phyloP scores from a whole-genome alignment of 108 stramenopile species.

The Cyclotella distinguenda region DNA sequence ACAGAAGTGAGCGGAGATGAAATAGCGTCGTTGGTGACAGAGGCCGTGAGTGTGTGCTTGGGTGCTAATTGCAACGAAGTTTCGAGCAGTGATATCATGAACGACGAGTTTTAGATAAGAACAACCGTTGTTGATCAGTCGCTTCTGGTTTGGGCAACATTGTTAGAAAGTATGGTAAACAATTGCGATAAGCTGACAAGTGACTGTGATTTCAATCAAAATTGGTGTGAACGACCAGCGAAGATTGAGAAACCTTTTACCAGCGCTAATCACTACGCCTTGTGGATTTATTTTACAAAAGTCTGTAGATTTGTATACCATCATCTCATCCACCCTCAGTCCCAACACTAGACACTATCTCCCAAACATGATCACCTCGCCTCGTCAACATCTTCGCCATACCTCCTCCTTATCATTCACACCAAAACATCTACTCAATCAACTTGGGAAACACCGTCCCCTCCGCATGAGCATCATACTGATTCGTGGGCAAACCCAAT shows the following conservation, averaged over 20 bases:
- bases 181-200: too few relatives aligned
- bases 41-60: not conserved
- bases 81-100: not conserved
- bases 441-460: conserved; percentile 72
- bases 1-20: conserved; percentile 9
- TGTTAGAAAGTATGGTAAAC: too few relatives aligned
- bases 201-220: too few relatives aligned
- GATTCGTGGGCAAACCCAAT: conserved; percentile 84
- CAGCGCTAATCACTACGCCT: too few relatives aligned
- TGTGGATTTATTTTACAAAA: too few relatives aligned
- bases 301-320: too few relatives aligned
- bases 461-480: conserved; percentile 70
- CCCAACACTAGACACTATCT: not conserved
- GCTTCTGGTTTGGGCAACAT: too few relatives aligned
- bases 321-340: too few relatives aligned
- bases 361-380: not conserved
- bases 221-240: too few relatives aligned
- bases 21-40: not conserved
- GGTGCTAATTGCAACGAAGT: not conserved
- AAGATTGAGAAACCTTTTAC: too few relatives aligned
- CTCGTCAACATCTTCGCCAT: too few relatives aligned
- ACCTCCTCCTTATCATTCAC: conserved; percentile 2
- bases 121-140: not conserved
- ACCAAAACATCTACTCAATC: conserved; percentile 30
- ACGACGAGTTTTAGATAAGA: not conserved